Percentiles rank a stretch among this genome's conserved stretches.
Conservation (phyloP, 2,329 filamentous ascomycete genomes). For the Cercospora sp. region DNA sequence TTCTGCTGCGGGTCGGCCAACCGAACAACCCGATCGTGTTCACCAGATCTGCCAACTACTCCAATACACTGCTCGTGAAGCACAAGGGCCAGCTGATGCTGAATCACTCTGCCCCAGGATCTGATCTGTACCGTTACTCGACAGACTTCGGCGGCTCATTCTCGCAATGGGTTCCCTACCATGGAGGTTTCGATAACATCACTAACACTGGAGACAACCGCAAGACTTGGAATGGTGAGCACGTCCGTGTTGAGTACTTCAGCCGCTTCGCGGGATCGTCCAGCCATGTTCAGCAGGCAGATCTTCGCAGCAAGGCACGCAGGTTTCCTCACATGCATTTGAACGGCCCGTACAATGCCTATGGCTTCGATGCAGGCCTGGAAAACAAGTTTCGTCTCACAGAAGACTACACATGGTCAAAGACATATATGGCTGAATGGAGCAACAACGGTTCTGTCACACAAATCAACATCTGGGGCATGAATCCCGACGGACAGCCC, state of each 20-base stretch:
- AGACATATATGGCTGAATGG: conserved; percentile 62
- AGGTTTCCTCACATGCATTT: conserved; percentile 63
- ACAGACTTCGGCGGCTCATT: conserved; percentile 60
- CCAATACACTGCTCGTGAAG: conserved; percentile 38
- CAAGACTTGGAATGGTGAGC: conserved; percentile 61
- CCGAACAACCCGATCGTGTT: conserved; percentile 60
- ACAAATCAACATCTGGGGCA: conserved; percentile 65
- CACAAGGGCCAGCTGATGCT: conserved; percentile 13
- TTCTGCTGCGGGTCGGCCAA: conserved; percentile 60
- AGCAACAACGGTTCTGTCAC: conserved; percentile 50
- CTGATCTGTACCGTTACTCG: conserved; percentile 61
- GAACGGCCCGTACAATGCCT: conserved; percentile 62
- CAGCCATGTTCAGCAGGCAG: conserved; percentile 59
- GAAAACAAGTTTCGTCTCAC: conserved; percentile 52
- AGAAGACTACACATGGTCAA: conserved; percentile 53
- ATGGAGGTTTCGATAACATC: conserved; percentile 50
- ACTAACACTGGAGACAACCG: conserved; percentile 48
- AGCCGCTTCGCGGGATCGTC: conserved; percentile 58
- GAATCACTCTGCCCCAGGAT: conserved; percentile 58
- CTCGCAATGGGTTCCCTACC: conserved; percentile 58
- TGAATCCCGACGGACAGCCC: conserved; percentile 61
- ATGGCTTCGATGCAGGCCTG: conserved; percentile 61
- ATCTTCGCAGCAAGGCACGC: conserved; percentile 46
- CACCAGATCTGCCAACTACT: conserved; percentile 57
- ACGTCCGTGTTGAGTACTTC: conserved; percentile 63